These are phyloP conservation scores for Helotiales sp. DNA, from an alignment of 2,329 filamentous ascomycete genomes.

Conservation along the genomic window DNA sequence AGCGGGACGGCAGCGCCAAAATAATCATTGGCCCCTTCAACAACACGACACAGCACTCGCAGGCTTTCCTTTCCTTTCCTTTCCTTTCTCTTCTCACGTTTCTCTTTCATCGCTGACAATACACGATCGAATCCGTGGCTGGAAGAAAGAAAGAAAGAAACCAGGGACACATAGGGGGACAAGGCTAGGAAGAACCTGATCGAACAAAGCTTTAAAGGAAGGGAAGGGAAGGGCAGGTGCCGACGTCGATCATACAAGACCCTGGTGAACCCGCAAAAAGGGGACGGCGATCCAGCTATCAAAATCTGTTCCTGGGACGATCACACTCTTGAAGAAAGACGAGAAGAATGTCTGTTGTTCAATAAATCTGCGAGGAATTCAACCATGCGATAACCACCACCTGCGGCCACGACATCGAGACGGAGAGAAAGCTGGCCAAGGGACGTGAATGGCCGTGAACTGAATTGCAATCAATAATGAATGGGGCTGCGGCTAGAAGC, in stretches of 20 bases:
- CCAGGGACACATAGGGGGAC: not conserved
- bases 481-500: slow-evolving; percentile 18
- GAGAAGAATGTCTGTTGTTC: not conserved
- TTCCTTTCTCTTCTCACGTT: too few relatives aligned
- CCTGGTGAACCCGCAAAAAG: slow-evolving; percentile 10
- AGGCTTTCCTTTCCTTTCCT: not conserved
- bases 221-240: slow-evolving; percentile 14
- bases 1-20: not conserved
- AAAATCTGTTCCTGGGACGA: slow-evolving; percentile 11
- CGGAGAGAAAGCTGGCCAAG: not conserved
- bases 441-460: not conserved
- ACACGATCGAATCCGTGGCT: not conserved
- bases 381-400: slow-evolving; percentile 17
- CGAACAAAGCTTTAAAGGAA: not conserved
- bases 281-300: slow-evolving; percentile 16
- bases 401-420: slow-evolving; percentile 1
- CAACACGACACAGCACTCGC: not conserved
- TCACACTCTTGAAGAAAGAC: not conserved
- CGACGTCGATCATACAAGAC: slow-evolving; percentile 18
- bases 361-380: not conserved
- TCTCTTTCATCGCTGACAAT: not conserved
- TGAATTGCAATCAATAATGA: slow-evolving; percentile 21
- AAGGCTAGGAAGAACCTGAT: not conserved
- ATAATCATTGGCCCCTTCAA: not conserved
- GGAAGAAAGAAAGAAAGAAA: not conserved